Evolutionary conservation across 177 flowering plant species (phyloP).

Genomic region (Telopea speciosissima): DNA sequence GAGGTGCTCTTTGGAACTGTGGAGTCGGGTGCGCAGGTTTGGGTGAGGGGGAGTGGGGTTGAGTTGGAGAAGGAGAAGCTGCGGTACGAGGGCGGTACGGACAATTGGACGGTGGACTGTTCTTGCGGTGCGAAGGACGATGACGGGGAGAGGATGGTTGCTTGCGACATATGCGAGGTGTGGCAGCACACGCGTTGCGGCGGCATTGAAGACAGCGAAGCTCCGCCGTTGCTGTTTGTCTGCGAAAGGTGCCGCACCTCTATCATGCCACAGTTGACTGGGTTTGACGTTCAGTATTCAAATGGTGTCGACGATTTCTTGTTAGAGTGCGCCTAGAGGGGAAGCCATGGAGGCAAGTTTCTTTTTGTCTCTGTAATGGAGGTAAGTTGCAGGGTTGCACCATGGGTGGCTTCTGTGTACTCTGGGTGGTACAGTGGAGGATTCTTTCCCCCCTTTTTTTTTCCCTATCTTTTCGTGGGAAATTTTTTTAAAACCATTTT

Average conservation of each 20-base stretch:
- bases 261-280: constrained; percentile 10
- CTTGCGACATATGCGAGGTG: constrained; percentile 69
- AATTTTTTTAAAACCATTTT: no score
- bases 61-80: constrained; percentile 27
- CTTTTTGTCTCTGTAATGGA: no score
- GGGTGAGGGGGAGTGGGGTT: constrained; percentile 49
- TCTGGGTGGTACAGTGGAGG: no score
- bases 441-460: no score
- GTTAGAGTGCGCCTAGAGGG: no score
- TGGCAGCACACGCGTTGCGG: constrained; percentile 77
- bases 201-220: constrained; percentile 44
- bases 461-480: no score
- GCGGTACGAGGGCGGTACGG: constrained; percentile 57
- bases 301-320: no score
- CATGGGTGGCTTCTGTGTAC: no score
- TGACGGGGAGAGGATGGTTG: constrained; percentile 82
- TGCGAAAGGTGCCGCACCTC: constrained; percentile 43
- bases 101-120: constrained; percentile 61
- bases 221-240: constrained; percentile 51
- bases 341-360: no score
- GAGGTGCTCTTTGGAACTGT: constrained; percentile 48
- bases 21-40: constrained; percentile 48
- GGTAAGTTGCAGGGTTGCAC: no score
- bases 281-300: no score
- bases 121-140: constrained; percentile 66